These are phyloP conservation scores for Anastatica hierochuntica DNA, from an alignment of 345 rosid genomes.

Conservation along the genomic window DNA sequence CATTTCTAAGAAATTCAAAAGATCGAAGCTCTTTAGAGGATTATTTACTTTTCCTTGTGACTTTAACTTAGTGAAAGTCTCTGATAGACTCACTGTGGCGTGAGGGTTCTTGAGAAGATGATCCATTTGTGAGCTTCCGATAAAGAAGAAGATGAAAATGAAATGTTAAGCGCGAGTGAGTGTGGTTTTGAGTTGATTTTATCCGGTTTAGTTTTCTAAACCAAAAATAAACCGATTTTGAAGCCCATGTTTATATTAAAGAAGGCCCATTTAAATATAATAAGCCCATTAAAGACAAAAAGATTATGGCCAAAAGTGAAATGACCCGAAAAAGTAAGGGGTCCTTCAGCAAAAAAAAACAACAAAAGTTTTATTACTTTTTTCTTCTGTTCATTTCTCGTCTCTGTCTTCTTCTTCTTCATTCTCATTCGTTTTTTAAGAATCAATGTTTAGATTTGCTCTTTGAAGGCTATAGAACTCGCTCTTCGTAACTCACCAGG, in stretches of 20 bases:
- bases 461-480: slow-evolving; percentile 15
- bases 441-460: slow-evolving; percentile 33
- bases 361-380: slow-evolving; percentile 24
- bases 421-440: slow-evolving; percentile 15
- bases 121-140: slow-evolving; percentile 44
- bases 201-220: not conserved
- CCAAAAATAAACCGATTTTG: no score
- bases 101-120: slow-evolving; percentile 24
- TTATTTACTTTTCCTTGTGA: slow-evolving; percentile 50
- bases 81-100: slow-evolving; percentile 40
- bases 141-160: slow-evolving; percentile 16
- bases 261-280: no score
- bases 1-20: not conserved
- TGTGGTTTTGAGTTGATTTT: not conserved
- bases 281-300: not conserved
- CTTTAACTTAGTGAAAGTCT: slow-evolving; percentile 53
- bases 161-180: not conserved
- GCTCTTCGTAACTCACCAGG: slow-evolving; percentile 18
- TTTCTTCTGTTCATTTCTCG: slow-evolving; percentile 22
- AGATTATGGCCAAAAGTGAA: slow-evolving; percentile 22
- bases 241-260: no score
- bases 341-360: slow-evolving; percentile 1
- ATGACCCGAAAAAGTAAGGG: slow-evolving; percentile 16
- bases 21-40: not conserved
- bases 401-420: slow-evolving; percentile 26